These are phyloP conservation scores for Xylaria sp. DNA, from an alignment of 495 filamentous ascomycete genomes.

Conservation along the genomic window DNA sequence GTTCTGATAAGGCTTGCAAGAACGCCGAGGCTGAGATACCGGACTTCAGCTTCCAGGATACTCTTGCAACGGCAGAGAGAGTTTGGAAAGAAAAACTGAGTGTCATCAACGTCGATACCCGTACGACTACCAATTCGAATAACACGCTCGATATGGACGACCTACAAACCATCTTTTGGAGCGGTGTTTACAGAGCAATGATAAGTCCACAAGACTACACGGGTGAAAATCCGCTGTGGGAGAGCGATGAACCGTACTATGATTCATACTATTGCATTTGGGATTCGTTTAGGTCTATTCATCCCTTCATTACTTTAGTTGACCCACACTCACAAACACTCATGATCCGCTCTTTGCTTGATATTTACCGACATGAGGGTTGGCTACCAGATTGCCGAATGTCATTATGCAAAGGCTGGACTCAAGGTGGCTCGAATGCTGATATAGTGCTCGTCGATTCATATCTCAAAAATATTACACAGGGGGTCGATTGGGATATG, in stretches of 20 bases:
- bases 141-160: constrained; percentile 50
- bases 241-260: constrained; percentile 72
- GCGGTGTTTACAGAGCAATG: constrained; percentile 68
- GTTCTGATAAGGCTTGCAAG: constrained; percentile 64
- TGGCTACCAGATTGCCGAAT: constrained; percentile 71
- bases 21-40: constrained; percentile 69
- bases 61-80: constrained; percentile 54
- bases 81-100: constrained; percentile 67
- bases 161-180: constrained; percentile 67
- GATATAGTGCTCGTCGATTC: constrained; percentile 71
- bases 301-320: constrained; percentile 69
- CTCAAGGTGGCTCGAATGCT: constrained; percentile 76
- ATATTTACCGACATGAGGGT: constrained; percentile 71
- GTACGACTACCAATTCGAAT: constrained; percentile 48
- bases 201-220: constrained; percentile 76
- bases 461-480: constrained; percentile 67
- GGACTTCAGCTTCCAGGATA: constrained; percentile 62
- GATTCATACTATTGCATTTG: constrained; percentile 75
- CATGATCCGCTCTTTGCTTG: constrained; percentile 70
- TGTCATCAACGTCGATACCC: constrained; percentile 57
- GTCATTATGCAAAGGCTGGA: constrained; percentile 68
- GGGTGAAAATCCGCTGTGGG: constrained; percentile 75
- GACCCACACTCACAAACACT: constrained; percentile 67
- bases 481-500: constrained; percentile 66
- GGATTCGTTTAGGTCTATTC: constrained; percentile 73